Evolutionary conservation across 176 grass and related monocot genomes (phyloP), one percentile per base, ranked within the genome.

Genomic region (Saccharum spontaneum): DNA sequence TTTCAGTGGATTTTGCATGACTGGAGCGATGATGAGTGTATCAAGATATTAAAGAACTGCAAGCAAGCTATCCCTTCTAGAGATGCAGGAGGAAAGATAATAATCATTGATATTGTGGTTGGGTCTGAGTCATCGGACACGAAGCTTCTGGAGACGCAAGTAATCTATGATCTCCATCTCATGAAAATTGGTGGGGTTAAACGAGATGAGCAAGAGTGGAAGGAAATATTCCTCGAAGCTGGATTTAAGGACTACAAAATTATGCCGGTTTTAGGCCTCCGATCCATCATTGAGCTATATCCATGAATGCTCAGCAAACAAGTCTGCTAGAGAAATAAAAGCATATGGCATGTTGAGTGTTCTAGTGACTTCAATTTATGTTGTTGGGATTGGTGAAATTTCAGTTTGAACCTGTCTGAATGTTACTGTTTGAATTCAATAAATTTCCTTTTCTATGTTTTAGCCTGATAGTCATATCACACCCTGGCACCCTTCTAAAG

Each of bases 1-100:
- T 23, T 49, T 7, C 63, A 92, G 90, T 88, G 83, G 33, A 45
- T 88, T 13, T 15, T 92, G 8, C 90, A 92, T 26, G 86, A 86
- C 4, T 92, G 90, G 90, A 49, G 44, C 15, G 83, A 92, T 14
- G 78, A 79, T 10, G 55, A 88, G 2, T 92, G 90, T 23, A 75
- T 92, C 63, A 82, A 30, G 65, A 88, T 88, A 73, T 13, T 88
- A 31, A 78, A 33, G 39, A 50, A 66, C 11, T 92, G 86, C 76
- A 92, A 86, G 64, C 75, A 79, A 66, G 90, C 82, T 13, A 83
- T 88, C 67, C 82, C 86, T 38, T 38, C 37, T 38, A 38, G 5
- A 38, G 37, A 38, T 38, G 37, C 37, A 38, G 37, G 37, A 7
- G 37, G 37, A 38, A 38, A 38, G 37, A 38, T 38, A 38, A 38